Percentiles rank a stretch among this genome's conserved stretches.
phyloP scores from a whole-genome alignment of 2,329 filamentous ascomycete genomes.

The Berkeleyomyces basicola region DNA sequence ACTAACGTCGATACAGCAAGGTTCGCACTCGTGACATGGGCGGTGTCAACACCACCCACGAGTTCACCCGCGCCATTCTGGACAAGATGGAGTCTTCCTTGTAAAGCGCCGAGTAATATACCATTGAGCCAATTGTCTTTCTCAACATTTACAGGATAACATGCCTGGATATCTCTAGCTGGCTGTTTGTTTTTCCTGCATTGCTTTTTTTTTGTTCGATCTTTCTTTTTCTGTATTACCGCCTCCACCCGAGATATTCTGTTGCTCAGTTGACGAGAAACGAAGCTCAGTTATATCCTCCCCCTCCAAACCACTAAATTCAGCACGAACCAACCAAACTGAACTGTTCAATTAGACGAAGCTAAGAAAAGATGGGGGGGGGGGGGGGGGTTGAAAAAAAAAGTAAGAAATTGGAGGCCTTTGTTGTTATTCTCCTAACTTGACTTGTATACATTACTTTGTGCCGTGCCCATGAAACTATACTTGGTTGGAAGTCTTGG shows the following conservation, averaged over 20 bases:
- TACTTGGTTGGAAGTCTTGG: no score
- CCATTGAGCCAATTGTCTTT: not conserved
- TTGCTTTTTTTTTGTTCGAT: not conserved
- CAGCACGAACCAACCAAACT: not conserved
- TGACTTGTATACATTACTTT: not conserved
- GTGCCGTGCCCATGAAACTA: not conserved
- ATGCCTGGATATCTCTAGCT: not conserved
- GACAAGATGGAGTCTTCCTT: constrained; percentile 65
- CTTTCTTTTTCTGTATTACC: not conserved
- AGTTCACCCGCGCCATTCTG: constrained; percentile 89
- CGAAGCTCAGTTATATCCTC: not conserved
- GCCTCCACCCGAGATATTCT: not conserved
- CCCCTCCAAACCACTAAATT: not conserved
- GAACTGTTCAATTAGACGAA: not conserved
- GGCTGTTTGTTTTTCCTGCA: not conserved
- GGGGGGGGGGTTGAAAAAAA: no score
- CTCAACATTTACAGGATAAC: not conserved
- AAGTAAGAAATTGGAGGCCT: not conserved
- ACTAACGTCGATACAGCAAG: constrained; percentile 44
- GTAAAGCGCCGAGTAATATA: constrained; percentile 4
- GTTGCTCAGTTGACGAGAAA: not conserved
- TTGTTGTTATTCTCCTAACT: not conserved
- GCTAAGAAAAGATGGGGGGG: not conserved
- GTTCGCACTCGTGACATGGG: constrained; percentile 92
- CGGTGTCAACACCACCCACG: constrained; percentile 71